phyloP scores from a whole-genome alignment of 2,329 filamentous ascomycete species.

The Westerdykella aurantiaca region DNA sequence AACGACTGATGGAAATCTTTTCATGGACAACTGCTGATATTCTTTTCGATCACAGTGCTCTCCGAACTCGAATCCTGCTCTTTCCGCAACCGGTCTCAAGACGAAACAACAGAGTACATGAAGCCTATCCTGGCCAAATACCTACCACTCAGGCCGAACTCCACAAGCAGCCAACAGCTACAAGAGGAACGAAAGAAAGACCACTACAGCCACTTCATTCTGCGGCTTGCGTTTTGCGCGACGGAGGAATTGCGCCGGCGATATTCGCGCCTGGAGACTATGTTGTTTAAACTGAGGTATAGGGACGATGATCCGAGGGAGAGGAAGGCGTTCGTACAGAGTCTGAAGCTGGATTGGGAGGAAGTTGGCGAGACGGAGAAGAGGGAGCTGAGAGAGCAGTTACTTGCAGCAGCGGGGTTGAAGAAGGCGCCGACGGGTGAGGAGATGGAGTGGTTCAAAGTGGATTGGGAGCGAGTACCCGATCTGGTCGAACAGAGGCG shows the following conservation, averaged over 20 bases:
- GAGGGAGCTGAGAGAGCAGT: conserved; percentile 56
- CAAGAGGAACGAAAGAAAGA: conserved; percentile 80
- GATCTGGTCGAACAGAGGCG: conserved; percentile 77
- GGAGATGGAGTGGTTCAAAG: conserved; percentile 89
- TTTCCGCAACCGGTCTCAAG: conserved; percentile 81
- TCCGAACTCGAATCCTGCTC: conserved; percentile 89
- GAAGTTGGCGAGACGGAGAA: conserved; percentile 74
- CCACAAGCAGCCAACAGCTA: conserved; percentile 54
- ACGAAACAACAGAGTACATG: conserved; percentile 80
- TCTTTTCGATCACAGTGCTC: conserved; percentile 53
- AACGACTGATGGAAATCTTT: not conserved
- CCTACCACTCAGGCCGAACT: conserved; percentile 72
- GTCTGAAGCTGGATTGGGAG: conserved; percentile 78
- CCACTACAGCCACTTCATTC: conserved; percentile 96
- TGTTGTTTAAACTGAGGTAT: conserved; percentile 80
- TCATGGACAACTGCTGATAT: not conserved
- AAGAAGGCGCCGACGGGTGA: conserved; percentile 50
- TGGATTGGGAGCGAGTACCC: conserved; percentile 89
- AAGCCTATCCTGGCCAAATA: conserved; percentile 81
- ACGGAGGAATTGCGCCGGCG: conserved; percentile 85
- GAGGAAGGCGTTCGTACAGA: conserved; percentile 67
- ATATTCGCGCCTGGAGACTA: conserved; percentile 80
- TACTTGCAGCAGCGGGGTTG: conserved; percentile 54
- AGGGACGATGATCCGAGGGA: conserved; percentile 70
- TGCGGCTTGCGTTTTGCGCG: conserved; percentile 83